Evolutionary conservation across 73 alveolate species (phyloP), one percentile per base, ranked within the genome.

Genomic region (Paramecium sexaurelia): DNA sequence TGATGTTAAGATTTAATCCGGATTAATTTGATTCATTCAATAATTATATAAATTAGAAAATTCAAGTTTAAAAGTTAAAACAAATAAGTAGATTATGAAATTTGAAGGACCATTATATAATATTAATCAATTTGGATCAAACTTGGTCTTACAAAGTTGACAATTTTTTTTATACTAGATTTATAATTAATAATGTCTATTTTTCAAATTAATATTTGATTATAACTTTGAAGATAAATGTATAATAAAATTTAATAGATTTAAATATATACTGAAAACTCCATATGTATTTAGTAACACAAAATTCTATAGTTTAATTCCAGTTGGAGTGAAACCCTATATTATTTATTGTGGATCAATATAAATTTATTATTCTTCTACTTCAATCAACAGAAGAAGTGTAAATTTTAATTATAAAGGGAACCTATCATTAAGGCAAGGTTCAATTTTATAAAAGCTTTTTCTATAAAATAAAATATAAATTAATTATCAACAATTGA

Each of bases 241-340:
- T 55, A 41, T n/a, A n/a, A n/a, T n/a, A n/a, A n/a, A n/a, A n/a
- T n/a, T n/a, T n/a, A n/a, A n/a, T n/a, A n/a, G n/a, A n/a, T n/a
- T n/a, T n/a, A n/a, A n/a, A n/a, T n/a, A n/a, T n/a, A n/a, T n/a
- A n/a, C n/a, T n/a, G n/a, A n/a, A n/a, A 95, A 84, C 97, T 96
- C 97, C 97, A 94, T 6, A 75, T 55, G 57, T 85, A n/a, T n/a
- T n/a, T n/a, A n/a, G n/a, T 91, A 85, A 86, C 84, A 96, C 97
- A 94, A 13, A 94, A 57, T 94, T 94, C 92, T 94, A 92, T 13
- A 92, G 47, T 11, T 26, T 61, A 26, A 45, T 61, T 1, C 47
- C 83, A 61, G 83, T 61, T 61, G 41, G 43, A 29, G 83, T 61
- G 26, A 61, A 61, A 13, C 83, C 83, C 47, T 22, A 10, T 61